Conservation (phyloP, 768 basidiomycete species). For the Mycena crocata region DNA sequence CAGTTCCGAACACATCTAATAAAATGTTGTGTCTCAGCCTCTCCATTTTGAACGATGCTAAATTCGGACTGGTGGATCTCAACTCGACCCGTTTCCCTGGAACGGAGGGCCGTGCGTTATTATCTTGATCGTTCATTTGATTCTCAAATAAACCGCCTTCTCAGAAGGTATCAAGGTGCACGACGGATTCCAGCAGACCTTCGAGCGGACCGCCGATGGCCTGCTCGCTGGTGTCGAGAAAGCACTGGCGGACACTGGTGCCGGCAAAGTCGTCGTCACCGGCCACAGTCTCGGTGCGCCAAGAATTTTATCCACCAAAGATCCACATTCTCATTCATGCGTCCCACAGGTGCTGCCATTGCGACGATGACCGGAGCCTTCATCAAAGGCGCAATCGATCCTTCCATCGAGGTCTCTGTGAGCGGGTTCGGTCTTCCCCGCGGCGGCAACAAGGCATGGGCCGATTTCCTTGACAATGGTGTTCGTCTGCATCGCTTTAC, state of each 20-base stretch:
- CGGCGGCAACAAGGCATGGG: constrained; percentile 57
- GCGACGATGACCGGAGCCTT: constrained; percentile 57
- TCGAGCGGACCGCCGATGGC: constrained; percentile 49
- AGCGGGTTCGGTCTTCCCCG: constrained; percentile 58
- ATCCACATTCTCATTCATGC: background rate
- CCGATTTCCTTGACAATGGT: constrained; percentile 54
- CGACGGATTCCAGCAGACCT: constrained; percentile 53
- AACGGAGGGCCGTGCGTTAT: constrained; percentile 34
- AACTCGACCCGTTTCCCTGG: constrained; percentile 47
- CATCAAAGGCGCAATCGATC: constrained; percentile 48
- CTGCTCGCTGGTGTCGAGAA: constrained; percentile 44
- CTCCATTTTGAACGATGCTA: constrained; percentile 50
- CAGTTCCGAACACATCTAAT: background rate
- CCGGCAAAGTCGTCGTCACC: constrained; percentile 49
- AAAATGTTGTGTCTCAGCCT: constrained; percentile 36
- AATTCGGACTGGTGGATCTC: constrained; percentile 43
- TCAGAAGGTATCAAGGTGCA: constrained; percentile 50
- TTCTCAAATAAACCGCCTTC: background rate
- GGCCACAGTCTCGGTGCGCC: constrained; percentile 54
- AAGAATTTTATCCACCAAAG: background rate
- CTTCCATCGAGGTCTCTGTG: constrained; percentile 45
- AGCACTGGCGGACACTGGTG: constrained; percentile 40
- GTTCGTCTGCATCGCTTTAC: constrained; percentile 12
- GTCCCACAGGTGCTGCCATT: constrained; percentile 55
- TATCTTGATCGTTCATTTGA: background rate